phyloP scores from a whole-genome alignment of 2,329 filamentous ascomycete species.

The Hyphodiscus sp. region DNA sequence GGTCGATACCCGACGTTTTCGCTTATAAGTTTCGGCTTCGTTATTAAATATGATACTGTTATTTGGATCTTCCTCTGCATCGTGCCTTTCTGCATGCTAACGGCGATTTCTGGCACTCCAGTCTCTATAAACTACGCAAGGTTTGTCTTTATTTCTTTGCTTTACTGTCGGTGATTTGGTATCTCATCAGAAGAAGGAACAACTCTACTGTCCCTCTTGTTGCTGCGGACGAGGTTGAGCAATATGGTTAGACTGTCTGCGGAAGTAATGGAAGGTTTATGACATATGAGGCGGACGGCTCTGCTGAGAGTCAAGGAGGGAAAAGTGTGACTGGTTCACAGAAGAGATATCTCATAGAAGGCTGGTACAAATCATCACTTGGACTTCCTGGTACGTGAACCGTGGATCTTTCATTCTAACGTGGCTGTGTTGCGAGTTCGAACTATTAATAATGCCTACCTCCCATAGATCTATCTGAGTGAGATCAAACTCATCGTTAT shows the following conservation, averaged over 20 bases:
- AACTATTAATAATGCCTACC: not conserved
- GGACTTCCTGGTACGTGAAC: not conserved
- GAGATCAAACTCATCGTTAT: too few species aligned
- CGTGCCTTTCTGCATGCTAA: constrained; percentile 71
- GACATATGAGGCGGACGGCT: constrained; percentile 10
- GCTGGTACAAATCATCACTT: not conserved
- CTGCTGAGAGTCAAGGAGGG: constrained; percentile 3
- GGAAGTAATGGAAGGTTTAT: constrained; percentile 13
- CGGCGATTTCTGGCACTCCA: constrained; percentile 49
- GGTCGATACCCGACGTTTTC: constrained; percentile 62
- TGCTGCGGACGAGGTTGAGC: constrained; percentile 19
- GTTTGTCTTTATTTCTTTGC: constrained; percentile 59
- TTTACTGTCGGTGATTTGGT: constrained; percentile 54
- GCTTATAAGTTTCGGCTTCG: constrained; percentile 60
- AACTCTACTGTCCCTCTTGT: constrained; percentile 53
- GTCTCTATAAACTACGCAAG: constrained; percentile 60
- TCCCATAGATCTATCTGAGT: not conserved
- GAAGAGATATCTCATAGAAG: not conserved
- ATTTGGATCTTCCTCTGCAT: constrained; percentile 65
- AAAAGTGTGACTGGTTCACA: not conserved
- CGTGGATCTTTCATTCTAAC: not conserved
- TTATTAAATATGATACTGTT: constrained; percentile 63
- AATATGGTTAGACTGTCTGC: constrained; percentile 21
- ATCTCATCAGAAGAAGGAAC: constrained; percentile 55
- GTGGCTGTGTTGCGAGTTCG: not conserved